Base-by-base conservation (phyloP, 495 filamentous ascomycete genomes). In the Penicillium egyptiacum region DNA sequence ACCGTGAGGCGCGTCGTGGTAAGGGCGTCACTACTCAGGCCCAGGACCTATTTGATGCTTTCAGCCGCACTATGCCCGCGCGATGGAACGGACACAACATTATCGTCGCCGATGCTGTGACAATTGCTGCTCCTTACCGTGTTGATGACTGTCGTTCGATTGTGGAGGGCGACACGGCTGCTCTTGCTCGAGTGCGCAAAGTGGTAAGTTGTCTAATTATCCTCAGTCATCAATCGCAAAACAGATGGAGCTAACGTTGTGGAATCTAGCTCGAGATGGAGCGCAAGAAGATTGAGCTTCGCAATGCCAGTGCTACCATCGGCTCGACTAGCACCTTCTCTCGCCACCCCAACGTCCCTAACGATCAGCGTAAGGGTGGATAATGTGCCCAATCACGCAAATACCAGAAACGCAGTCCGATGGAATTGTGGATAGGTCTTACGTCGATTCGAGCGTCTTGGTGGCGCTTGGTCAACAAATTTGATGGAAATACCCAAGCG, bases 1-100 rank as follows among this genome's bases (percentile, higher is more conserved):
- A 86, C 50, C 68, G 70, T 16, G 82, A 84, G 51, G 73, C 77
- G 16, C 79, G 69, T 42, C 75, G 78, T 46, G 86, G 85, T 10
- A 85, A 82, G 62, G 83, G 82, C 7, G 87, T 88, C 16, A 84
- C 75, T 28, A 81, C 74, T 46, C 86, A 88, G 58, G 85, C 79
- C 20, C 87, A 90, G 67, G 87, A 88, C 42, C 77, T 90, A 12
- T 90, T 88, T 59, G 85, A 90, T 72, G 78, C 79, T 3, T 75
- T 90, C 49, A 75, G 74, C 50, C 76, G 83, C 57, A 86, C 82
- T 62, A 86, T 87, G 75, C 83, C 83, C 10, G 77, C 83, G 43
- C 75, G 81, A 43, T 90, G 87, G 87, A 73, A 84, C 58, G 83
- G 79, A 8, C 75, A 73, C 45, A 75, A 74, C 35, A 89, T 90